Conservation (phyloP, 192 early-diverging fungal species). For the Backusella parvicylindrica region DNA sequence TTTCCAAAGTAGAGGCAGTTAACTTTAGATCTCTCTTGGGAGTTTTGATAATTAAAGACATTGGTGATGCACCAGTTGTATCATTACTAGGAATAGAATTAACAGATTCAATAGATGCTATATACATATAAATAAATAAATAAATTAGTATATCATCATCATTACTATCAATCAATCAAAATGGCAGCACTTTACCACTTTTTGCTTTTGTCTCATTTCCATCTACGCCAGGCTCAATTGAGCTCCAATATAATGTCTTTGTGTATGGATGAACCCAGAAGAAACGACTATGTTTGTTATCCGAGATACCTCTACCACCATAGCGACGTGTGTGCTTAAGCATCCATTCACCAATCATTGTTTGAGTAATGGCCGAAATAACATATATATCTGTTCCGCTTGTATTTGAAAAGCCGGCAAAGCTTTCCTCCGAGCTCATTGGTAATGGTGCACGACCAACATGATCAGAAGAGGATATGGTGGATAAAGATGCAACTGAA, state of each 20-base stretch:
- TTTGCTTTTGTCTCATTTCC: constrained; percentile 42
- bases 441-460: not conserved
- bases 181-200: constrained; percentile 40
- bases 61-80: constrained; percentile 32
- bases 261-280: constrained; percentile 85
- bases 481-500: constrained; percentile 4
- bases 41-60: constrained; percentile 68
- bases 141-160: not conserved
- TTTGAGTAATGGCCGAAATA: constrained; percentile 70
- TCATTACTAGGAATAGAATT: constrained; percentile 50
- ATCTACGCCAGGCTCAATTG: constrained; percentile 56
- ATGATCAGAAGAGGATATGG: constrained; percentile 13
- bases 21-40: constrained; percentile 70
- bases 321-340: constrained; percentile 67
- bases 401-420: not conserved
- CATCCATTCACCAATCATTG: constrained; percentile 79
- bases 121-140: constrained; percentile 14
- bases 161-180: no score
- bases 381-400: constrained; percentile 38
- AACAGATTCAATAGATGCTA: constrained; percentile 66
- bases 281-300: constrained; percentile 68
- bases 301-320: constrained; percentile 51
- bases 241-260: constrained; percentile 75
- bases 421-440: not conserved
- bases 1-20: constrained; percentile 59